phyloP scores from a whole-genome alignment of 306 rosid genomes.

The Sicyos edulis region DNA sequence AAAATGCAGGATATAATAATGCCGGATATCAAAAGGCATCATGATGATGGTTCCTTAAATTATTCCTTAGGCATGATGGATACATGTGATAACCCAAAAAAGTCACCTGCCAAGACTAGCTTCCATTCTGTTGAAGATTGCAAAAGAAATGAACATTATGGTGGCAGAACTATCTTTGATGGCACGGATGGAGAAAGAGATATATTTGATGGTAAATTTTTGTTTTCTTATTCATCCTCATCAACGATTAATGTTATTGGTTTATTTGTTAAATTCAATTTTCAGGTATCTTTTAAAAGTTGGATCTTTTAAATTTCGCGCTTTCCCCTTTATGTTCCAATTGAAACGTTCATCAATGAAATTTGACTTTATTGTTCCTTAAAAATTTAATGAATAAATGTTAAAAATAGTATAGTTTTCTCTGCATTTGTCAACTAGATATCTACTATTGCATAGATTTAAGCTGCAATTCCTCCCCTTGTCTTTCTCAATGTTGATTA shows the following conservation, averaged over 20 bases:
- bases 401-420: no score
- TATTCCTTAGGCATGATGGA: conserved; percentile 31
- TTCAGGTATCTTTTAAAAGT: not conserved
- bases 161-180: conserved; percentile 36
- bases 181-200: conserved; percentile 32
- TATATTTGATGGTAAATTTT: conserved; percentile 53
- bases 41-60: conserved; percentile 28
- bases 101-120: conserved; percentile 29
- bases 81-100: conserved; percentile 36
- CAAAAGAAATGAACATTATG: conserved; percentile 29
- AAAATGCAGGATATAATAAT: conserved; percentile 46
- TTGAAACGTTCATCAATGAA: no score
- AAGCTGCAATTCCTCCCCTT: no score
- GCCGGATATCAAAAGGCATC: conserved; percentile 24
- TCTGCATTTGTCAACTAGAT: no score
- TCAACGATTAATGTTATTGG: conserved; percentile 2
- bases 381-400: no score
- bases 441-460: no score
- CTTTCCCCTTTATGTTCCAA: no score
- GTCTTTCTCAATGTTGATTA: no score
- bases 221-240: conserved; percentile 11
- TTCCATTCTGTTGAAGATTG: conserved; percentile 28
- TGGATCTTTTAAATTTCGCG: no score
- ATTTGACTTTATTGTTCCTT: no score
- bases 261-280: conserved; percentile 17